Base-by-base conservation (phyloP, 2,329 filamentous ascomycete species). In the Calonectria henricotiae region DNA sequence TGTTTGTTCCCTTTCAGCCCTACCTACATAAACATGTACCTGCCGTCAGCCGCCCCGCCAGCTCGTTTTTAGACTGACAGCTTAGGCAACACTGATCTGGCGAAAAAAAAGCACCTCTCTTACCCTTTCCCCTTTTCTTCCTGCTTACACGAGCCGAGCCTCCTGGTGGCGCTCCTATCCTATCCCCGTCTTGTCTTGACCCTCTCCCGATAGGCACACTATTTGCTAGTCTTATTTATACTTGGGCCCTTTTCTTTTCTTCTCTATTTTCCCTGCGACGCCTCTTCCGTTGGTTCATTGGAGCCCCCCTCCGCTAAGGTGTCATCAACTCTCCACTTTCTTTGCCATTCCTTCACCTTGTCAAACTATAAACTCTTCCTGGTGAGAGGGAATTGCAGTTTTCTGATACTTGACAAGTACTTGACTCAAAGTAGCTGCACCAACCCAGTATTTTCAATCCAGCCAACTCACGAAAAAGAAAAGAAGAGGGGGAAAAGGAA, bases 1-100 rank as follows among this genome's bases (percentile, higher is more conserved):
- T 74, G 20, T 62, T 70, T 62, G 65, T 17, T 60, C 69, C 55
- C 32, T 41, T 65, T 77, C 76, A 78, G 74, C 73, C 75, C 71
- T 78, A 76, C 69, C 68, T 65, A 76, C 64, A 67, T 71, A 69
- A 61, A 58, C 32, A 20, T 62, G 39, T 20, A 47, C 58, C 41
- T 58, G 58, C 25, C 32, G 62, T 43, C 69, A 66, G 49, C 47
- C 62, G 62, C 62, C 66, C 41, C 23, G 49, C 65, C 43, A 25
- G 58, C 44, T 62, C 51, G 20, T 30, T 67, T 44, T 49, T 39
- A 47, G 51, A 49, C 61, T 65, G 51, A 63, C 62, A 61, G 60
- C 41, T 43, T 39, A 32, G 61, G n/a, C 51, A 43, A 39, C 49
- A 64, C 61, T 41, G 30, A 32, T 32, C 25, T 44, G 37, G 62